Evolutionary conservation across 208 protist species (phyloP).

Genomic region (Leptomonas pyrrhocoris): DNA sequence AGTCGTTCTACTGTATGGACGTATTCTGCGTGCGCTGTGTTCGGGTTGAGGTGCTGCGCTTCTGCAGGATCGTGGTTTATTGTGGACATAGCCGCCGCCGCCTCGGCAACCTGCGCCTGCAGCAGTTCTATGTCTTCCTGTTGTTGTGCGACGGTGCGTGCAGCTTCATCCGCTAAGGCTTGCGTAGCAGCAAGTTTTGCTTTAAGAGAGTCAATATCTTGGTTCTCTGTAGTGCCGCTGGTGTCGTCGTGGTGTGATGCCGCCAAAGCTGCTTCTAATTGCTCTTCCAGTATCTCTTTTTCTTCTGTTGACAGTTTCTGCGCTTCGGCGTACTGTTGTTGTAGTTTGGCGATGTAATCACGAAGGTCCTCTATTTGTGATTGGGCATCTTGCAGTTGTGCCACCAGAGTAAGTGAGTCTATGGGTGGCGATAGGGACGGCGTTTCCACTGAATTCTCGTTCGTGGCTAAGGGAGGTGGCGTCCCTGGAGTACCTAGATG

Average conservation of each 20-base stretch:
- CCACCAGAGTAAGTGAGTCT: background rate
- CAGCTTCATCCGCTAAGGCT: too few relatives aligned
- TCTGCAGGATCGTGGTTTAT: background rate
- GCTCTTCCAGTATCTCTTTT: too few relatives aligned
- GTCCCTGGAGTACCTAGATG: background rate
- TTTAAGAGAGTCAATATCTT: too few relatives aligned
- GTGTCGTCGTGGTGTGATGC: too few relatives aligned
- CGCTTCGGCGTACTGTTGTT: background rate
- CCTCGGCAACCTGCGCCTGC: background rate
- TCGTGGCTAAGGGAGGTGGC: background rate
- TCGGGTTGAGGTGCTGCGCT: background rate
- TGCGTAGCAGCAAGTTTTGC: too few relatives aligned
- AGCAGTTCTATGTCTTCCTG: background rate
- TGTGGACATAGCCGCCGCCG: background rate
- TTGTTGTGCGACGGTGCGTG: too few relatives aligned
- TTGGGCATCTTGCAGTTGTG: background rate
- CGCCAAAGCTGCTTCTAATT: too few relatives aligned
- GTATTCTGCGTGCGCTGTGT: background rate
- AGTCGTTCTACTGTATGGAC: background rate
- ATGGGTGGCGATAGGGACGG: background rate
- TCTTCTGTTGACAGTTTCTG: conserved; percentile 1
- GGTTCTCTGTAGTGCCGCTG: too few relatives aligned
- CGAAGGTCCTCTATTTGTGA: conserved; percentile 5
- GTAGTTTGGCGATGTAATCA: conserved; percentile 6
- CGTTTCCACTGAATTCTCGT: background rate